Conservation (phyloP, 2,329 filamentous ascomycete species). For the Colletotrichum cereale region DNA sequence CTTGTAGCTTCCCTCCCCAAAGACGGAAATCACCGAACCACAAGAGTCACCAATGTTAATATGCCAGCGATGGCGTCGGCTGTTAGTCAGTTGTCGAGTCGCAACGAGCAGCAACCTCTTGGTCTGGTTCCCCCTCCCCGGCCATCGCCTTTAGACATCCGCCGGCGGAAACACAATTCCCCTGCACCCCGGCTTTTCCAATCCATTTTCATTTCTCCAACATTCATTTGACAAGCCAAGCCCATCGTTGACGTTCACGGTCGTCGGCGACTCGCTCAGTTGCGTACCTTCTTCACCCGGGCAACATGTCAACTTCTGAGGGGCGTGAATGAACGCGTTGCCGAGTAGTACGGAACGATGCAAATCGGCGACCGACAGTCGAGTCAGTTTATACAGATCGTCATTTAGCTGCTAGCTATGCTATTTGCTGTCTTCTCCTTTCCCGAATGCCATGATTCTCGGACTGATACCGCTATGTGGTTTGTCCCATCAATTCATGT, state of each 20-base stretch:
- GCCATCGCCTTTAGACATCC: not conserved
- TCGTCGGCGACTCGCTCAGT: not conserved
- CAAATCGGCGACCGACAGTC: slow-evolving; percentile 2
- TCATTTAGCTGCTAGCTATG: slow-evolving; percentile 11
- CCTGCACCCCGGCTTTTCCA: not conserved
- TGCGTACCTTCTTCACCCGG: not conserved
- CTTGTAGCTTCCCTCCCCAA: not conserved
- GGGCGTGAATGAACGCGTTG: not conserved
- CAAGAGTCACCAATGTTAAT: not conserved
- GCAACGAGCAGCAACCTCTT: no score
- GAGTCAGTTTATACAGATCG: slow-evolving; percentile 17
- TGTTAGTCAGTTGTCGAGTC: not conserved
- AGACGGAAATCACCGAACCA: not conserved
- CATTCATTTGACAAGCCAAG: no score
- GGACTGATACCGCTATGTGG: not conserved
- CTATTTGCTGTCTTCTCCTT: slow-evolving; percentile 9
- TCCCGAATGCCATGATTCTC: not conserved
- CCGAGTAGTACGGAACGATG: not conserved
- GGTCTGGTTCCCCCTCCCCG: not conserved
- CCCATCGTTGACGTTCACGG: not conserved
- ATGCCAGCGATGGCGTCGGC: not conserved
- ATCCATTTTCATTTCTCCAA: not conserved
- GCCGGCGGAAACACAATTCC: not conserved
- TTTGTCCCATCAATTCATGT: slow-evolving; percentile 1
- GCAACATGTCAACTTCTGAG: not conserved